Evolutionary conservation across 352 stramenopile genomes (phyloP), one percentile per base, ranked within the genome.

Genomic region (Pythium brassicae): DNA sequence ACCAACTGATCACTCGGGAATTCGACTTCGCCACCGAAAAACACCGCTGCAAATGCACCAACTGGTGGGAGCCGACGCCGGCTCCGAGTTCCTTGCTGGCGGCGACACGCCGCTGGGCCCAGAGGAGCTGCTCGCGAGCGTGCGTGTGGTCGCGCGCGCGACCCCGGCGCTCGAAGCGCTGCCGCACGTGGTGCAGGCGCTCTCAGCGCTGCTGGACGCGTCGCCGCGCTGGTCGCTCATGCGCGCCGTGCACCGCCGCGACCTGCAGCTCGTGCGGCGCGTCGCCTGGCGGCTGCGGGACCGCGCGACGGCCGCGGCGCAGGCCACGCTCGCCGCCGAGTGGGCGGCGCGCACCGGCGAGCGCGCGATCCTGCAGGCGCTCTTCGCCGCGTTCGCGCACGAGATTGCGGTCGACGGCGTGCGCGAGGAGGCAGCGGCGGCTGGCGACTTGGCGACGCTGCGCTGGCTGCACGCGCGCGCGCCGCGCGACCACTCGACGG

Each of bases 121-220:
- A 37, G 32, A 37, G 32, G 32, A 37, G 32, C 32, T 23, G 39
- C 39, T 45, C 83, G 69, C 92, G 93, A 58, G 93, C 93, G 50
- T 92, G 83, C 22, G 44, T n/a, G 47, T 62, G 29, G 55, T 56
- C 14, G 46, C 35, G 14, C 59, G 63, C 25, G 59, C 65, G 8
- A 39, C 35, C 14, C 60, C 60, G 11, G 32, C 29, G 20, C 48
- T 78, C 29, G 66, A 61, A 6, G 66, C 69, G 19, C 57, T 78
- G 26, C 51, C 59, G 43, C 69, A 78, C 52, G 56, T 76, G 15
- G 57, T 53, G 35, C 57, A 52, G 14, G 25, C 61, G 15, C 11
- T 79, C 29, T 63, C 63, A 17, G 43, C 37, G 22, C 57, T 74
- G 11, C 55, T 66, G 34, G 71, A 74, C 40, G 39, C 35, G 0